Base-by-base conservation (phyloP, 106 monocot species). In the Gastrodia elata region DNA sequence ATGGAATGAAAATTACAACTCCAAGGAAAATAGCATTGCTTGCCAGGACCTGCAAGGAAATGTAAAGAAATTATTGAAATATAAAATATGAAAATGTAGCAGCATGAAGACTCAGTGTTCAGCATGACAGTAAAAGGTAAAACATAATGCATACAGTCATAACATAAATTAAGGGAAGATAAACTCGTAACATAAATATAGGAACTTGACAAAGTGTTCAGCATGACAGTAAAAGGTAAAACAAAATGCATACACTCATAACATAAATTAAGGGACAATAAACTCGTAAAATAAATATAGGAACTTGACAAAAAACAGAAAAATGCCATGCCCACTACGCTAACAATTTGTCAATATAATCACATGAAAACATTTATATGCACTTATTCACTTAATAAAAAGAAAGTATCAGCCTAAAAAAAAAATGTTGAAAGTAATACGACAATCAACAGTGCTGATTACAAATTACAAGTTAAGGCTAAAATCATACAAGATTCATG, bases 11-110 rank as follows among this genome's bases (percentile, higher is more conserved):
- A 11, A 98, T 89, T 22, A 93, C 93, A 61, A 91, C 91, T 55
- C 88, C 88, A 27, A 98, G 82, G 67, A 98, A 98, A 78, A 98
- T 98, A 52, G 93, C 93, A 85, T 98, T 98, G 83, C 98, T 98
- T 69, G 98, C 98, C 67, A 98, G 64, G 27, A 98, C 98, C 98
- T 98, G 86, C 27, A 16, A 74, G 68, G 38, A 64, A 52, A 32
- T 76, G 30, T 16, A 70, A 55, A 68, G 18, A 20, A 74, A 41
- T 1, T 35, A 38, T 78, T 20, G 48, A 68, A 72, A 42, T 8
- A 41, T 64, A 27, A 5, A 2, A 28, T 15, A 67, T 18, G 73
- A 52, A 14, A 71, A 52, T 36, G n/a, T 67, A 67, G n/a, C 37
- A 5, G 14, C 11, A 22, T 25, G 7, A 74, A 74, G 8, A 59